A percentile compares a stretch with the other conserved stretches of the same genome.
These are phyloP conservation scores for Fusarium goolgardi DNA, from an alignment of 2,329 filamentous ascomycete genomes.

Conservation along the genomic window DNA sequence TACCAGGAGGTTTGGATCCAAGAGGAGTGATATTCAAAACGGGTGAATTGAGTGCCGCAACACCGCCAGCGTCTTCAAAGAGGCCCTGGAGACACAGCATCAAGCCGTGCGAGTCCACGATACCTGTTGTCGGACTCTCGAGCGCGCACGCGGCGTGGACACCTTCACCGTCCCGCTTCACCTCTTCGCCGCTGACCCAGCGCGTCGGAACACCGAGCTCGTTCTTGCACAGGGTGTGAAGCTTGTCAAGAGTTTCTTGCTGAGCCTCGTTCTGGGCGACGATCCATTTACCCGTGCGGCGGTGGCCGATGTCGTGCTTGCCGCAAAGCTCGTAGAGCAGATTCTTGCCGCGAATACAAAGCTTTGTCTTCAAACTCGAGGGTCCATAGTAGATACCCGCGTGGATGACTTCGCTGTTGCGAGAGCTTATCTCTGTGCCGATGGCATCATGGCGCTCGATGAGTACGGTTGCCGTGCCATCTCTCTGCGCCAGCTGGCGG, in stretches of 20 bases:
- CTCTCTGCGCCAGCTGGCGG: conserved; percentile 73
- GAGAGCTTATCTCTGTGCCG: conserved; percentile 87
- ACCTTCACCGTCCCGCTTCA: conserved; percentile 74
- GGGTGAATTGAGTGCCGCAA: conserved; percentile 74
- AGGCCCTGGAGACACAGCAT: conserved; percentile 84
- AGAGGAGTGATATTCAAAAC: conserved; percentile 71
- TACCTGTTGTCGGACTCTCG: conserved; percentile 88
- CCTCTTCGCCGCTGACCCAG: conserved; percentile 74
- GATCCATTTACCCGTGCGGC: conserved; percentile 90
- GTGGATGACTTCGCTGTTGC: conserved; percentile 97
- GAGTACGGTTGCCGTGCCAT: conserved; percentile 75
- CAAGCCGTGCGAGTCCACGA: conserved; percentile 85
- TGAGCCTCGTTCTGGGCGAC: conserved; percentile 84
- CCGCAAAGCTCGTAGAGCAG: conserved; percentile 84
- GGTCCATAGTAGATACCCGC: conserved; percentile 91
- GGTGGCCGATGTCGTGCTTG: conserved; percentile 73
- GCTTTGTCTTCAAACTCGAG: conserved; percentile 79
- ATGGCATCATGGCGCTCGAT: conserved; percentile 81
- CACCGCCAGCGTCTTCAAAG: conserved; percentile 81
- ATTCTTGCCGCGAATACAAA: conserved; percentile 82
- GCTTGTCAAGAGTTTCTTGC: conserved; percentile 67
- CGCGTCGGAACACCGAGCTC: conserved; percentile 72
- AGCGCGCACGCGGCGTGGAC: conserved; percentile 76
- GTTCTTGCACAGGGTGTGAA: conserved; percentile 59
- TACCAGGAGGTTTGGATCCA: conserved; percentile 56